Conservation (phyloP, 2,329 filamentous ascomycete genomes). For the Cadophora sp. region DNA sequence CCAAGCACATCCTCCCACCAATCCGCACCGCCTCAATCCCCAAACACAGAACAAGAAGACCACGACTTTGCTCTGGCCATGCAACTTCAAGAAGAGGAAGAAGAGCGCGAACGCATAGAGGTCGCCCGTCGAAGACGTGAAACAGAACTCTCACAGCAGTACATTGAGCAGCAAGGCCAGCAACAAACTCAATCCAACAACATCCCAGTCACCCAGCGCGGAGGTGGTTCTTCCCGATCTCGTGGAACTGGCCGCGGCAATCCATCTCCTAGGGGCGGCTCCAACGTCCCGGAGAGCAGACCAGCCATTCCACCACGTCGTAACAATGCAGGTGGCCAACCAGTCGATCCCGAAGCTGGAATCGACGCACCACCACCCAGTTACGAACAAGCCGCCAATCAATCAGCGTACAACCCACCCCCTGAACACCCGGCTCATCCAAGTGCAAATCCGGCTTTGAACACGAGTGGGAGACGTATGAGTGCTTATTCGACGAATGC, state of each 20-base stretch:
- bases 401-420: constrained; percentile 61
- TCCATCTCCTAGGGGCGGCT: constrained; percentile 26
- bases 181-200: constrained; percentile 38
- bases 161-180: constrained; percentile 69
- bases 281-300: constrained; percentile 43
- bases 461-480: constrained; percentile 25
- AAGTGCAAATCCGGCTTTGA: constrained; percentile 28
- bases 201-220: constrained; percentile 39
- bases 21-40: constrained; percentile 31
- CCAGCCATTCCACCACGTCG: constrained; percentile 54
- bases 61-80: constrained; percentile 85
- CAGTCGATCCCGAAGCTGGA: constrained; percentile 46
- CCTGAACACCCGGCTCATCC: constrained; percentile 51
- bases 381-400: constrained; percentile 68
- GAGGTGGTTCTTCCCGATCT: constrained; percentile 33
- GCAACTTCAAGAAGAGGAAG: constrained; percentile 94
- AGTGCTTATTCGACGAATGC: constrained; percentile 35
- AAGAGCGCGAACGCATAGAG: constrained; percentile 72
- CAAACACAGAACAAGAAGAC: constrained; percentile 72
- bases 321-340: constrained; percentile 38
- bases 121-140: constrained; percentile 70
- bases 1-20: constrained; percentile 22
- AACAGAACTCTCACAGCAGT: constrained; percentile 71
- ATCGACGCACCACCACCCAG: constrained; percentile 66
- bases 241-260: constrained; percentile 14